phyloP scores from a whole-genome alignment of 306 rosid genomes.

The Lathyrus oleraceus region DNA sequence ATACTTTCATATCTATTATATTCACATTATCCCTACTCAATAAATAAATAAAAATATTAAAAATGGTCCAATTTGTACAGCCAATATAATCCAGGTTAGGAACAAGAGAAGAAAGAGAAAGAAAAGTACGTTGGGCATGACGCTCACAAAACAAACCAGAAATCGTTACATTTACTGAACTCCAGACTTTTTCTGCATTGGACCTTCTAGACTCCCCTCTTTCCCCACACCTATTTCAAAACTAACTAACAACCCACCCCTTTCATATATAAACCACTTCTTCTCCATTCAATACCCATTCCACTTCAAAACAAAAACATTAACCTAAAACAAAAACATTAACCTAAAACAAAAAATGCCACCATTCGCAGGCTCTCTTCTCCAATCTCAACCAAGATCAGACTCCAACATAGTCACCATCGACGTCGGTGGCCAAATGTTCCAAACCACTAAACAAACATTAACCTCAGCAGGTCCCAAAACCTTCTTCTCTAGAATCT shows the following conservation, averaged over 20 bases:
- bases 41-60: not conserved
- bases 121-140: not conserved
- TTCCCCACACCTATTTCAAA: not conserved
- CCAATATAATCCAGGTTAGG: not conserved
- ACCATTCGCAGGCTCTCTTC: conserved; percentile 40
- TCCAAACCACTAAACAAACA: conserved; percentile 90
- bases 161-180: not conserved
- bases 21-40: too few relatives aligned
- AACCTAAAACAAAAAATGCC: conserved; percentile 43
- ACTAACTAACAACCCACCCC: not conserved
- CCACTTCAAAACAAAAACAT: not conserved
- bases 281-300: not conserved
- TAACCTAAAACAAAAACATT: not conserved
- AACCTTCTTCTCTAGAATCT: conserved; percentile 56
- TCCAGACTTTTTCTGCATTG: not conserved
- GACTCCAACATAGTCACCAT: conserved; percentile 70
- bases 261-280: not conserved
- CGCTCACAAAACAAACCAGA: not conserved
- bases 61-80: conserved; percentile 19
- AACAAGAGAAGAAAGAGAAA: not conserved
- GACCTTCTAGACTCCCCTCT: conserved; percentile 40
- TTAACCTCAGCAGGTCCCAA: conserved; percentile 62
- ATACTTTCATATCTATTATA: too few relatives aligned
- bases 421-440: conserved; percentile 78
- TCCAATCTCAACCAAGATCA: conserved; percentile 12